Evolutionary conservation across 306 rosid genomes (phyloP).

Genomic region (Carpinus fangiana): DNA sequence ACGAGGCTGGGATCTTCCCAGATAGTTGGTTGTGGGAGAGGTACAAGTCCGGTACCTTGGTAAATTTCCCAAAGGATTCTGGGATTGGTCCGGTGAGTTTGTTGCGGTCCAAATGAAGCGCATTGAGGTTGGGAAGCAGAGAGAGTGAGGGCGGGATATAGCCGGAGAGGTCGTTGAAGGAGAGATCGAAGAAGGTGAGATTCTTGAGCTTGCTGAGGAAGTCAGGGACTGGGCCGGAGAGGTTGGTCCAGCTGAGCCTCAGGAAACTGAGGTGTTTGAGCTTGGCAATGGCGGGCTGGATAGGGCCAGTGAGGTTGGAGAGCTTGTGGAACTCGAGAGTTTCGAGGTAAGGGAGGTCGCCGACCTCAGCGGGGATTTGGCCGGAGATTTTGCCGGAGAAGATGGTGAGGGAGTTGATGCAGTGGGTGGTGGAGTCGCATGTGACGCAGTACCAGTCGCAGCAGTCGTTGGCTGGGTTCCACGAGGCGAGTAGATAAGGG

Average conservation of each 20-base stretch:
- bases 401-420: constrained; percentile 57
- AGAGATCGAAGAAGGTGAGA: constrained; percentile 44
- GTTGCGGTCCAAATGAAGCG: constrained; percentile 50
- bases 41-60: constrained; percentile 21
- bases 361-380: constrained; percentile 61
- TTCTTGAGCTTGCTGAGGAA: constrained; percentile 57
- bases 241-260: constrained; percentile 45
- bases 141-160: constrained; percentile 64
- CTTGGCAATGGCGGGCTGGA: constrained; percentile 59
- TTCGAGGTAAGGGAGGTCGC: constrained; percentile 63
- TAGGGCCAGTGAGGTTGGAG: constrained; percentile 57
- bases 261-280: constrained; percentile 52
- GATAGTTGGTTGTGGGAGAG: constrained; percentile 58
- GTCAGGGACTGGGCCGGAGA: constrained; percentile 61
- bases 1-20: constrained; percentile 50
- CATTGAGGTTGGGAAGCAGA: constrained; percentile 25
- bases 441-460: constrained; percentile 63
- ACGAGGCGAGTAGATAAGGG: constrained; percentile 61
- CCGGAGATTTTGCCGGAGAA: constrained; percentile 42
- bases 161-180: constrained; percentile 59
- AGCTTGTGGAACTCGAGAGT: constrained; percentile 56
- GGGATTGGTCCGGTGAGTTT: constrained; percentile 50
- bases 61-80: constrained; percentile 40
- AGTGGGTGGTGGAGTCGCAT: constrained; percentile 57
- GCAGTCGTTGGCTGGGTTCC: constrained; percentile 62